Conservation (phyloP, 441 rosid genomes). For the Erodium texanum region DNA sequence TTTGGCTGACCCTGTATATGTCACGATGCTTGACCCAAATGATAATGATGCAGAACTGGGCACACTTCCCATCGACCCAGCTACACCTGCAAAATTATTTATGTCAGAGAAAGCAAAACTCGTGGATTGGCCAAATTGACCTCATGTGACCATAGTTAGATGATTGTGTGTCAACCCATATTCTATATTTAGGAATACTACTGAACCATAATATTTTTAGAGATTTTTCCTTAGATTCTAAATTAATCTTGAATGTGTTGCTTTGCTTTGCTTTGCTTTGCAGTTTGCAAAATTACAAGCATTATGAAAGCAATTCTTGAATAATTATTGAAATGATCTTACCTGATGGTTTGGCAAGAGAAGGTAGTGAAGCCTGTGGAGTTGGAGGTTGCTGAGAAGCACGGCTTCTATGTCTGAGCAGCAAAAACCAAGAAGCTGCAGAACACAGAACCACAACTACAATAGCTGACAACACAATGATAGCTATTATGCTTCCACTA, state of each 20-base stretch:
- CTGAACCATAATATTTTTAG: too few species aligned
- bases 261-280: too few species aligned
- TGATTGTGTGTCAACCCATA: neutral
- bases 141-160: neutral
- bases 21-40: constrained; percentile 72
- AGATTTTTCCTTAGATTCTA: neutral
- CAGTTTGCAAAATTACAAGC: neutral
- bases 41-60: constrained; percentile 69
- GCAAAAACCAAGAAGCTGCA: constrained; percentile 50
- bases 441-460: constrained; percentile 54
- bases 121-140: too few species aligned
- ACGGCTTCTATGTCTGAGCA: constrained; percentile 37
- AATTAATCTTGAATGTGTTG: constrained; percentile 6
- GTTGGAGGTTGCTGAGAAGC: constrained; percentile 29
- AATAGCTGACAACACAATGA: constrained; percentile 57
- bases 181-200: too few species aligned
- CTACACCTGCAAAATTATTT: constrained; percentile 38
- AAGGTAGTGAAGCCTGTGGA: constrained; percentile 37
- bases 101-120: constrained; percentile 7
- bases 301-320: neutral
- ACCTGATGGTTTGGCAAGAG: constrained; percentile 74
- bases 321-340: neutral
- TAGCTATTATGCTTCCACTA: constrained; percentile 48
- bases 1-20: constrained; percentile 78
- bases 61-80: constrained; percentile 58